These are phyloP conservation scores for Quercus engelmannii DNA, from an alignment of 306 rosid species.

Conservation along the genomic window DNA sequence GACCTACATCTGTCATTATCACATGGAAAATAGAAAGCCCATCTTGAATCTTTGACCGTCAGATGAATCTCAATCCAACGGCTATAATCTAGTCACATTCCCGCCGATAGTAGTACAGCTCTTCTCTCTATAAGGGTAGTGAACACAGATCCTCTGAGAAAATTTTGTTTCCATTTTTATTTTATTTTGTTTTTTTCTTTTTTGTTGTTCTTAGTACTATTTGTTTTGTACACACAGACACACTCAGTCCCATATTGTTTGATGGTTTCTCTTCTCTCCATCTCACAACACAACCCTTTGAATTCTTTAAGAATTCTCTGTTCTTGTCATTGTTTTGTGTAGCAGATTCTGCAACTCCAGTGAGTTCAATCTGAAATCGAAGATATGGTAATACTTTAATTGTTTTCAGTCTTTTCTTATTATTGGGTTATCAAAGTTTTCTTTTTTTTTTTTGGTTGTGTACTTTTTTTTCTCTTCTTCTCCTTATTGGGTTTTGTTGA, in stretches of 20 bases:
- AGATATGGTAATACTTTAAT: slow-evolving; percentile 44
- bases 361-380: slow-evolving; percentile 23
- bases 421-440: slow-evolving; percentile 3
- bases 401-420: background rate
- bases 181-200: background rate
- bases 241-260: background rate
- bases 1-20: background rate
- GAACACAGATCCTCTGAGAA: background rate
- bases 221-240: no score
- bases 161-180: slow-evolving; percentile 16
- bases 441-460: background rate
- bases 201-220: no score
- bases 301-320: slow-evolving; percentile 2
- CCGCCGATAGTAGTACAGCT: slow-evolving; percentile 44
- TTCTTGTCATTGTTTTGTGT: slow-evolving; percentile 16
- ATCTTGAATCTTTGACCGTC: slow-evolving; percentile 8
- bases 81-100: slow-evolving; percentile 17
- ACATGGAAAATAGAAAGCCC: background rate
- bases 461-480: no score
- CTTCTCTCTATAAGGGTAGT: slow-evolving; percentile 6
- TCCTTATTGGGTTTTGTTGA: slow-evolving; percentile 11
- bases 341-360: slow-evolving; percentile 29
- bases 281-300: slow-evolving; percentile 9
- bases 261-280: background rate
- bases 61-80: slow-evolving; percentile 50